Conservation (phyloP, 768 basidiomycete species). For the Boletellus ananiceps region DNA sequence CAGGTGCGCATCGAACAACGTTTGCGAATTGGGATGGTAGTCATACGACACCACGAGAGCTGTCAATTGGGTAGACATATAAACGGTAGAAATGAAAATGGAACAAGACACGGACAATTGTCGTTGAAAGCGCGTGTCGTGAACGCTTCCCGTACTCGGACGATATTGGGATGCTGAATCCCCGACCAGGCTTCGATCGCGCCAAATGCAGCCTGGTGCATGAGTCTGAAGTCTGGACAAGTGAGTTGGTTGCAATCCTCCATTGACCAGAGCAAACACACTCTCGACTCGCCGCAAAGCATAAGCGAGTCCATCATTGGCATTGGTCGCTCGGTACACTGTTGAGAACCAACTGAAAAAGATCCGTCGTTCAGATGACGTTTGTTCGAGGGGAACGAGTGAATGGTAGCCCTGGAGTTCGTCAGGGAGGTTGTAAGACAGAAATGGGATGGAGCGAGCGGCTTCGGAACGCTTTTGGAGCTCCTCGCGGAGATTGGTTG, state of each 20-base stretch:
- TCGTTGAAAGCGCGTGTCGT: slow-evolving; percentile 92
- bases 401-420: slow-evolving; percentile 91
- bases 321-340: slow-evolving; percentile 78
- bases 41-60: slow-evolving; percentile 91
- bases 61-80: slow-evolving; percentile 28
- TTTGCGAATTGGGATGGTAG: slow-evolving; percentile 80
- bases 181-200: slow-evolving; percentile 83
- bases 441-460: slow-evolving; percentile 31
- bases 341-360: slow-evolving; percentile 77
- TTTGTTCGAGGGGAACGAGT: slow-evolving; percentile 70
- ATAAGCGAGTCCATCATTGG: slow-evolving; percentile 73
- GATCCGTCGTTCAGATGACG: slow-evolving; percentile 58
- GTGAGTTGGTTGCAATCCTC: background rate
- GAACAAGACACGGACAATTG: slow-evolving; percentile 56
- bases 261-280: slow-evolving; percentile 27
- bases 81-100: slow-evolving; percentile 1
- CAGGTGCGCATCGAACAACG: slow-evolving; percentile 75
- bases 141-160: slow-evolving; percentile 85
- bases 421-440: slow-evolving; percentile 65
- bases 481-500: slow-evolving; percentile 67
- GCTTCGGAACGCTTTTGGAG: slow-evolving; percentile 49
- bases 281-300: slow-evolving; percentile 84
- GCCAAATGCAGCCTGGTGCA: slow-evolving; percentile 74
- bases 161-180: slow-evolving; percentile 81
- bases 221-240: slow-evolving; percentile 71